Conservation (phyloP, 208 protist species). For the Spongospora subterranea region DNA sequence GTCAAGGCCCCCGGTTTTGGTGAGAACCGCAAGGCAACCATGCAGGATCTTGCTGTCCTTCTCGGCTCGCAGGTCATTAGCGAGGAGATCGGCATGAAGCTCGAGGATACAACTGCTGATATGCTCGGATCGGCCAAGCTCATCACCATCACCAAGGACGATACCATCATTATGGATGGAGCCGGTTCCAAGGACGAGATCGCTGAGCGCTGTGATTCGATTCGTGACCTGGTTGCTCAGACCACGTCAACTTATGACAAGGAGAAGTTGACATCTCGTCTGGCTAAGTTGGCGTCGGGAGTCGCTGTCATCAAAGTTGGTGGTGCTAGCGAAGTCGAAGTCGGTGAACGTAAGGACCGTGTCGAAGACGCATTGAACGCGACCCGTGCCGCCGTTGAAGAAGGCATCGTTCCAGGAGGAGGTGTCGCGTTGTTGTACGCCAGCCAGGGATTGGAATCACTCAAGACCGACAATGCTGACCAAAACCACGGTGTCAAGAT, state of each 20-base stretch:
- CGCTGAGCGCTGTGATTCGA: constrained; percentile 87
- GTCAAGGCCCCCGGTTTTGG: constrained; percentile 99
- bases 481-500: constrained; percentile 93
- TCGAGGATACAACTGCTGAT: constrained; percentile 71
- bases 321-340: constrained; percentile 96
- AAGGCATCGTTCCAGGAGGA: constrained; percentile 98
- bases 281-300: constrained; percentile 95
- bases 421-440: constrained; percentile 93
- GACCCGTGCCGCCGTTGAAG: constrained; percentile 96
- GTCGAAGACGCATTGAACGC: constrained; percentile 98
- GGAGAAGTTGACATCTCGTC: constrained; percentile 95
- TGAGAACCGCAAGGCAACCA: constrained; percentile 94
- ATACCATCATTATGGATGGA: constrained; percentile 96
- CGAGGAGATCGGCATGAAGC: constrained; percentile 86
- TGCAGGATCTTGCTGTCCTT: constrained; percentile 98
- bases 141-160: constrained; percentile 91
- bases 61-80: constrained; percentile 90
- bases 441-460: constrained; percentile 80
- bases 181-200: constrained; percentile 85
- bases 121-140: constrained; percentile 78
- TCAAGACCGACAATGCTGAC: constrained; percentile 85
- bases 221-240: constrained; percentile 83
- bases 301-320: constrained; percentile 83
- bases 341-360: constrained; percentile 98
- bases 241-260: constrained; percentile 92